A percentile compares a stretch with the other conserved stretches of the same genome.
Evolutionary conservation across 2,329 filamentous ascomycete genomes (phyloP).

Genomic region (Ustulina deusta): DNA sequence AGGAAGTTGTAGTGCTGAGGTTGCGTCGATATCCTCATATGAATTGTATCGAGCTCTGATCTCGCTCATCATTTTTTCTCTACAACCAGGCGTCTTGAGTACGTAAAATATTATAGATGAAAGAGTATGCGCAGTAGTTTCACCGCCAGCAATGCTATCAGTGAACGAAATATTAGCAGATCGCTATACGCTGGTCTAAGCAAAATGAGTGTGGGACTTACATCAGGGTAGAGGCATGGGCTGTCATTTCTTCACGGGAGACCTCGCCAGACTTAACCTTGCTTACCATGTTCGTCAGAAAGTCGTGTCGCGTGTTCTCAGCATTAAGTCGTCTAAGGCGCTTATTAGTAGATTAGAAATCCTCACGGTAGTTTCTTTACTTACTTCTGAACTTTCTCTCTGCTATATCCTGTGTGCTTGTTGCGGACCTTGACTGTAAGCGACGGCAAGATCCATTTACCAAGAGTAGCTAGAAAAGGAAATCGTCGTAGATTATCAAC

Average conservation of each 20-base stretch:
- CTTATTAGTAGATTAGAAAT: background rate
- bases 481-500: conserved; percentile 26
- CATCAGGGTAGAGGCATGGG: conserved; percentile 29
- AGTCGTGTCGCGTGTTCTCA: conserved; percentile 19
- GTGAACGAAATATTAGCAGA: background rate
- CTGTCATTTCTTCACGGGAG: conserved; percentile 26
- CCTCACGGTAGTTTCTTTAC: background rate
- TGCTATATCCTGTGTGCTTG: conserved; percentile 15
- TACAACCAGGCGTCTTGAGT: conserved; percentile 12
- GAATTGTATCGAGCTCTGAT: conserved; percentile 2
- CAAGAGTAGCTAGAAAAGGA: conserved; percentile 16
- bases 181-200: background rate
- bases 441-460: conserved; percentile 5
- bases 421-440: conserved; percentile 7
- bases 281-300: conserved; percentile 14
- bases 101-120: conserved; percentile 19
- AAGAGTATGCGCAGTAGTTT: conserved; percentile 24
- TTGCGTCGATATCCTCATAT: conserved; percentile 28
- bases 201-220: conserved; percentile 1
- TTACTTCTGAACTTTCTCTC: conserved; percentile 23
- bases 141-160: conserved; percentile 30
- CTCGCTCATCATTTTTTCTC: background rate
- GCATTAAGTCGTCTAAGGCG: conserved; percentile 9
- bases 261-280: conserved; percentile 28
- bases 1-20: conserved; percentile 19